Evolutionary conservation across 164 flowering plant species (phyloP), one percentile per base, ranked within the genome.

Genomic region (Magnolia sinica): DNA sequence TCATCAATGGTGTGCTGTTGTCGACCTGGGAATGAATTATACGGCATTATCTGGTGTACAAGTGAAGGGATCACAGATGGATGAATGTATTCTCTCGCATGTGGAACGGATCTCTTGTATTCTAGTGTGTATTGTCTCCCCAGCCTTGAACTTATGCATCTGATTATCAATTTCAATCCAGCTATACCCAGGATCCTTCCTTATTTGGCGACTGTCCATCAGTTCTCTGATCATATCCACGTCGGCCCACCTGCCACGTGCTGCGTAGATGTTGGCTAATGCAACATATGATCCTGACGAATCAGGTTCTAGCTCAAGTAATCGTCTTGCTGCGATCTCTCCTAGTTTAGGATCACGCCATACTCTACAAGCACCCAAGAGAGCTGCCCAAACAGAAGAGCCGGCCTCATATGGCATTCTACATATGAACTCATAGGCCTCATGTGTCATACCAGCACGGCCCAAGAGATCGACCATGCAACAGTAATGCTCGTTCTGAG

Each of bases 231-330:
- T 52, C 18, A 4, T 24, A 16, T 11, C 7, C 5, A 31, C 31
- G 8, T 55, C 74, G 5, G 8, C 14, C 63, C 24, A 72, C 18
- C 74, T 7, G 19, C 65, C 31, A n/a, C 1, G n/a, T 2, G 64
- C 45, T 4, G 74, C 61, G 8, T 24, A 59, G 8, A 72, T 72
- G 45, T 72, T 91, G 6, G 88, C 85, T 50, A 89, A 68, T 29
- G 88, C 84, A 64, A 91, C 89, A 83, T 89, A 91, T 73, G 89
- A 86, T 51, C 87, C 84, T 51, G 88, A 86, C 67, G 81, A 79
- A 74, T 94, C 99, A 2, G 94, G 95, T 84, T 94, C 98, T 87
- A 94, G 79, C 70, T 92, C 94, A 76, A 92, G 91, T 55, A 96
- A 89, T 64, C 70, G 78, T 3, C 80, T 70, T 1, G 90, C 97